These are phyloP conservation scores for Hamamelis virginiana DNA, from an alignment of 164 flowering plant species.

Conservation along the genomic window DNA sequence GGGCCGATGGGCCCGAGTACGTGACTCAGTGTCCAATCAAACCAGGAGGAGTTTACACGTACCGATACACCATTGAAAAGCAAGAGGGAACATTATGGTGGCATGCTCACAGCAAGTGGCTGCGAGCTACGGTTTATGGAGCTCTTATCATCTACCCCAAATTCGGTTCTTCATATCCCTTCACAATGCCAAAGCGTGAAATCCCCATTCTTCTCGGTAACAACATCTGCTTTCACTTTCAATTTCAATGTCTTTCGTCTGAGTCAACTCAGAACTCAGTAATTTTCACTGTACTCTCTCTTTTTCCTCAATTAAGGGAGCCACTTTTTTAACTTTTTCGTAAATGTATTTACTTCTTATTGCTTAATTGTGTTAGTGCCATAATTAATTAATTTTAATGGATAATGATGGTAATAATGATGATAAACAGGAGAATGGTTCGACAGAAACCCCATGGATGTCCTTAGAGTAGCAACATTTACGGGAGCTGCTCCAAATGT, in stretches of 20 bases:
- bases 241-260: too few relatives aligned
- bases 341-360: too few relatives aligned
- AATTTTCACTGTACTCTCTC: too few relatives aligned
- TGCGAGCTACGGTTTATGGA: conserved; percentile 90
- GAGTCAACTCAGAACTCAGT: too few relatives aligned
- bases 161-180: conserved; percentile 61
- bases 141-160: conserved; percentile 76
- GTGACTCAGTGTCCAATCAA: conserved; percentile 90
- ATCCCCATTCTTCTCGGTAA: conserved; percentile 77
- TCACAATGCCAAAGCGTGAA: conserved; percentile 61
- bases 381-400: background rate
- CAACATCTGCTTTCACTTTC: too few relatives aligned
- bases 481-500: conserved; percentile 66
- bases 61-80: conserved; percentile 71
- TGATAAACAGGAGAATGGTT: conserved; percentile 65
- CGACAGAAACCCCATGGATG: conserved; percentile 48
- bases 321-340: too few relatives aligned
- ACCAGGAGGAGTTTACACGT: conserved; percentile 83
- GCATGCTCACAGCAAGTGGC: conserved; percentile 96
- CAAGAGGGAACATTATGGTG: conserved; percentile 98
- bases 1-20: conserved; percentile 94
- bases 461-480: conserved; percentile 35
- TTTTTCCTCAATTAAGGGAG: too few relatives aligned
- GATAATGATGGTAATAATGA: background rate
- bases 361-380: too few relatives aligned